Evolutionary conservation across 116 monocot genomes (phyloP), one percentile per base, ranked within the genome.

Genomic region (Papilionanthe hybrid): DNA sequence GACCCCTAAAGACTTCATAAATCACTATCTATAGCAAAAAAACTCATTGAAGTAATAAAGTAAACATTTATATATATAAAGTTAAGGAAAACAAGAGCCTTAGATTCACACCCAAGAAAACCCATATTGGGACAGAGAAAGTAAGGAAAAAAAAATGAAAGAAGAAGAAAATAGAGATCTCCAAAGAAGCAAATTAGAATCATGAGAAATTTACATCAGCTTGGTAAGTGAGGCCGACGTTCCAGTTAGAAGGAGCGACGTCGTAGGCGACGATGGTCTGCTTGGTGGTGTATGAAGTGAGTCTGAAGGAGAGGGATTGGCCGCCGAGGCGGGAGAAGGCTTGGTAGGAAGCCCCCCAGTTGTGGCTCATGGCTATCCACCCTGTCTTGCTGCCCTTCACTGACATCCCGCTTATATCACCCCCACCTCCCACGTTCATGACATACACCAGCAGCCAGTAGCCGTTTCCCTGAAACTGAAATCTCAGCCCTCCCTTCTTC

Each of bases 161-260:
- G 25, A 65, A 65, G 65, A 65, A 27, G 9, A 27, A 2, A 37
- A 72, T 10, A 15, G 12, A 72, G 72, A 72, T 53, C 0, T 17
- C 17, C 15, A 4, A 53, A 53, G 17, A 13, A 17, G 19, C 25
- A 5, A 1, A 1, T 41, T 7, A 0, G 4, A 75, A 55, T 84
- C 82, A 84, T 53, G 78, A 23, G 78, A 93, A 93, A 77, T 95
- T 95, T 9, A 80, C 76, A 27, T 80, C 41, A 29, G 93, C 88
- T 74, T 93, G 77, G 60, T 91, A 95, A 10, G 93, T 90, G 47
- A 91, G 42, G 6, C 93, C 95, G 1, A 81, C 7, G 41, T 75
- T 82, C 93, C 95, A 95, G 66, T 72, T 81, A 25, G 82, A n/a
- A 23, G 91, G 91, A 23, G 91, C 91, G 19, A 90, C 95, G 73